Evolutionary conservation across 371 early-diverging fungal species (phyloP).

Genomic region (Nematocida parisii): DNA sequence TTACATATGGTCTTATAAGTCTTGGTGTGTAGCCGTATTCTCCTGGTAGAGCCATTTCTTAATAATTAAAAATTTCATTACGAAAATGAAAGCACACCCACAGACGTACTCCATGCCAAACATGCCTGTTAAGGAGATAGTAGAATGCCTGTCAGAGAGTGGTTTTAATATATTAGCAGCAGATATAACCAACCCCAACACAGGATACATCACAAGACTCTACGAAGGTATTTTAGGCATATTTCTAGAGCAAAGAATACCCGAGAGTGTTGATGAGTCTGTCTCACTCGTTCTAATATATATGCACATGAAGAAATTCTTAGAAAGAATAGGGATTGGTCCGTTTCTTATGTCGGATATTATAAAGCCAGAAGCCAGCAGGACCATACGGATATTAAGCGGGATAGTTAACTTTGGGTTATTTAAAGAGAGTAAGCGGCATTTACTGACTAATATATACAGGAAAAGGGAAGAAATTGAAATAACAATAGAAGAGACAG

Average conservation of each 20-base stretch:
- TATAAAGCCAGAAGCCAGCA: conserved; percentile 23
- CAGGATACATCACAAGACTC: conserved; percentile 26
- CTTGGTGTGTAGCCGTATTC: background rate
- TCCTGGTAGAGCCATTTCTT: conserved; percentile 32
- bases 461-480: conserved; percentile 53
- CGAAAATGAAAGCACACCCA: conserved; percentile 18
- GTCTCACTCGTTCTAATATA: conserved; percentile 16
- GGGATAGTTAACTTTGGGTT: conserved; percentile 40
- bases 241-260: conserved; percentile 52
- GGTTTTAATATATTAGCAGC: conserved; percentile 50
- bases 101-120: conserved; percentile 46
- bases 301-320: conserved; percentile 31
- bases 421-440: conserved; percentile 55
- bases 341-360: conserved; percentile 30
- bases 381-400: conserved; percentile 44
- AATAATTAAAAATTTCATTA: conserved; percentile 41
- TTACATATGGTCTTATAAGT: conserved; percentile 35
- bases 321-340: conserved; percentile 46
- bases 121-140: conserved; percentile 39
- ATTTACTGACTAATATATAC: conserved; percentile 34
- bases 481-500: conserved; percentile 34
- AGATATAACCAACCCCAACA: conserved; percentile 44
- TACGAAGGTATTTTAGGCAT: conserved; percentile 58
- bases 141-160: conserved; percentile 40
- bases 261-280: conserved; percentile 28